Evolutionary conservation across 495 filamentous ascomycete genomes (phyloP).

Genomic region (Hypoxylon lenormandii): DNA sequence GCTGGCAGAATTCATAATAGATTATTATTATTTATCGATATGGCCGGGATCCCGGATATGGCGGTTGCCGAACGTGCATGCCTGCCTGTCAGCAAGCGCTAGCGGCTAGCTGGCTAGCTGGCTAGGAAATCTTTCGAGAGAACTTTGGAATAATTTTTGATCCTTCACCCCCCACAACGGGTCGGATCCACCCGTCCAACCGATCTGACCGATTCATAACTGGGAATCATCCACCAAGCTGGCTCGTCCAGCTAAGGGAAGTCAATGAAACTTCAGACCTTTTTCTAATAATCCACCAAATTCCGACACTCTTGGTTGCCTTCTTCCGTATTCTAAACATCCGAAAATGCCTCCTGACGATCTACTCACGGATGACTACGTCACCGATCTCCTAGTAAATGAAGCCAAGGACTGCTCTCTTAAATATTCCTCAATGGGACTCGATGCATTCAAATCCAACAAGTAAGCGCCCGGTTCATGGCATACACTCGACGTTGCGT

Average conservation of each 20-base stretch:
- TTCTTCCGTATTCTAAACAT: not conserved
- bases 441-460: slow-evolving; percentile 73
- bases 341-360: slow-evolving; percentile 55
- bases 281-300: not conserved
- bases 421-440: slow-evolving; percentile 77
- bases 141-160: no score
- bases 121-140: no score
- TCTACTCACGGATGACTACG: slow-evolving; percentile 75
- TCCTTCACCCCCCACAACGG: slow-evolving; percentile 17
- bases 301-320: not conserved
- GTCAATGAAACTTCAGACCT: not conserved
- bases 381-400: slow-evolving; percentile 76
- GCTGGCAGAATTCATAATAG: no score
- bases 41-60: no score
- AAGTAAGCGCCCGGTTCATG: slow-evolving; percentile 63
- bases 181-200: slow-evolving; percentile 5
- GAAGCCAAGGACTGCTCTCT: slow-evolving; percentile 77
- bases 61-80: no score
- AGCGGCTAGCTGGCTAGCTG: no score
- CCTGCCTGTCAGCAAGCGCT: no score
- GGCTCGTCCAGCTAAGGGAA: slow-evolving; percentile 1
- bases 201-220: not conserved
- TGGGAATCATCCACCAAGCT: slow-evolving; percentile 30
- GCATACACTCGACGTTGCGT: slow-evolving; percentile 1
- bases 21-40: no score